Base-by-base conservation (phyloP, 139 green algal genomes). In the Chlorella sp. region DNA sequence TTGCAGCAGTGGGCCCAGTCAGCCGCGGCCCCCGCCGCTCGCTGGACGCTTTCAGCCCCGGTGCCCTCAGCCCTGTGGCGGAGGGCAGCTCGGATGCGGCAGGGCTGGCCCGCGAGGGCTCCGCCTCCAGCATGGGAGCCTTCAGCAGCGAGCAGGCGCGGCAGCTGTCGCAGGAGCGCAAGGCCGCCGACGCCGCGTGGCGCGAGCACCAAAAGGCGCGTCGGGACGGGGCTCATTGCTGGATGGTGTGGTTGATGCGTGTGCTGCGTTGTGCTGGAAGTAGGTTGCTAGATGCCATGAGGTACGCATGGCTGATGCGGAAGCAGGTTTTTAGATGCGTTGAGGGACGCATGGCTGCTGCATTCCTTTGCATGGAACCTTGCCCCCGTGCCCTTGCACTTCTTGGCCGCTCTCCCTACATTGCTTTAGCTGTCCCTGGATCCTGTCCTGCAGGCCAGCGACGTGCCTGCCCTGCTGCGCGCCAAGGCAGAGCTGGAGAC, bases 401-500 rank as follows among this genome's bases (percentile, higher is more conserved):
- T n/a, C n/a, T n/a, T n/a, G 6, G 44, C 44, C 9, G 44, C 44
- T 9, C 44, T 6, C 44, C 44, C 9, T 51, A 51, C 44, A 51
- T 51, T 51, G 44, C 44, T 16, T 51, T 51, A 9, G n/a, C n/a
- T n/a, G n/a, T n/a, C n/a, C n/a, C n/a, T n/a, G n/a, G n/a, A n/a
- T n/a, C n/a, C n/a, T n/a, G n/a, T n/a, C 44, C 44, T 60, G 71
- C 82, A 87, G 73, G 70, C 38, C 36, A 81, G 56, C 25, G 88
- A 91, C 30, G 72, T 91, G 44, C 60, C 79, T 4, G 74, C 79
- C 0, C 85, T 91, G 51, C 68, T 81, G 38, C 86, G 85, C 4
- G 36, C 57, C 30, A 87, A 87, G 25, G 90, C 86, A 21, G 89
- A 93, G 78, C 80, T 92, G 80, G 89, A 89, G 56, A 90, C 84